Percentiles rank a stretch among this genome's conserved stretches.
Conservation (phyloP, 2,329 filamentous ascomycete species). For the Penicillium freii region DNA sequence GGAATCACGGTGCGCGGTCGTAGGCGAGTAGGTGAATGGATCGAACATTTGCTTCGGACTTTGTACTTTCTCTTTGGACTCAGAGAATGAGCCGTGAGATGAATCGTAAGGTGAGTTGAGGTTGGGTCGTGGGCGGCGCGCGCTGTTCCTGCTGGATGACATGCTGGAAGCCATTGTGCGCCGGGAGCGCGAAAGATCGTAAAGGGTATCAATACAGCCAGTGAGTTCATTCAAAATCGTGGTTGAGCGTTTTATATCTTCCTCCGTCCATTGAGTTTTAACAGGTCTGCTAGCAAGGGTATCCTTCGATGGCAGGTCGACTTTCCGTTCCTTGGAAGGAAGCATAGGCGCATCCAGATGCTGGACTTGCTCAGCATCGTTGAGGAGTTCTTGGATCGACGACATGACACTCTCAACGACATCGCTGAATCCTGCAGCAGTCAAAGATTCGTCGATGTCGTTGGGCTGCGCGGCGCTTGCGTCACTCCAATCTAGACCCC, state of each 20-base stretch:
- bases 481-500: conserved; percentile 67
- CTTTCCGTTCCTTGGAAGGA: conserved; percentile 37
- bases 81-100: conserved; percentile 41
- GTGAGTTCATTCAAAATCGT: conserved; percentile 60
- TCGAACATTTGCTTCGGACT: conserved; percentile 27
- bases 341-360: conserved; percentile 43
- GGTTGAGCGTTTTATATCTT: conserved; percentile 56
- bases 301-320: conserved; percentile 32
- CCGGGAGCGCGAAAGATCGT: conserved; percentile 60
- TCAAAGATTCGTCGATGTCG: conserved; percentile 63
- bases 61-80: conserved; percentile 27
- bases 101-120: conserved; percentile 28
- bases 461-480: conserved; percentile 55
- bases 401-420: conserved; percentile 63
- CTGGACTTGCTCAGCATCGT: conserved; percentile 60
- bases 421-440: conserved; percentile 61
- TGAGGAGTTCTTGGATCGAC: conserved; percentile 62
- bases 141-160: conserved; percentile 31
- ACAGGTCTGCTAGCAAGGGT: conserved; percentile 33
- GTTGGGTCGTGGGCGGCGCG: conserved; percentile 28
- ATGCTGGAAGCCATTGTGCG: conserved; percentile 47
- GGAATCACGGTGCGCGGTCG: conserved; percentile 21
- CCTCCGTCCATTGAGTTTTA: conserved; percentile 48
- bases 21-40: conserved; percentile 26
- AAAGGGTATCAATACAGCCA: conserved; percentile 63